Percentiles rank a stretch among this genome's conserved stretches.
phyloP scores from a whole-genome alignment of 306 rosid genomes.

The Prunus davidiana region DNA sequence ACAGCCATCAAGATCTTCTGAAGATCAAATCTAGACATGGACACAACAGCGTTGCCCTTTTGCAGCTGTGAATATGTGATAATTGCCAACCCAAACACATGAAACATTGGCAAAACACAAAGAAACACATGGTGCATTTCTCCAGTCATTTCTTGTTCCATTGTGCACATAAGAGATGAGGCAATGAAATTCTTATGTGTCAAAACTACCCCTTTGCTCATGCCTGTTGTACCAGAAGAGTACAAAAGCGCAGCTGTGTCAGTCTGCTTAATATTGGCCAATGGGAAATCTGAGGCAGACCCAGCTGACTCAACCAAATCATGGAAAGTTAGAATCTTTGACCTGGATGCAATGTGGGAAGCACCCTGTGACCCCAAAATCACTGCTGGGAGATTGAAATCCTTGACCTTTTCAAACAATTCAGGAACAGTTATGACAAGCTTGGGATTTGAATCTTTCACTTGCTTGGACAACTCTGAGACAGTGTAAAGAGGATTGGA shows the following conservation, averaged over 20 bases:
- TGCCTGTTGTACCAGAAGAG: constrained; percentile 87
- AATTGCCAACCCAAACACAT: constrained; percentile 66
- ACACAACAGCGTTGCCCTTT: constrained; percentile 55
- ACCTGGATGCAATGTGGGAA: background rate
- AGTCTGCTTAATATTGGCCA: constrained; percentile 31
- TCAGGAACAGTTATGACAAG: constrained; percentile 61
- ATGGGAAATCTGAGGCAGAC: constrained; percentile 50
- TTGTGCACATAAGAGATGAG: constrained; percentile 42
- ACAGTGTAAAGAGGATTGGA: constrained; percentile 69
- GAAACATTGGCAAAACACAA: constrained; percentile 82
- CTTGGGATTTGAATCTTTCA: constrained; percentile 66
- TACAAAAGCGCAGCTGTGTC: constrained; percentile 79
- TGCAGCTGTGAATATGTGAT: constrained; percentile 50
- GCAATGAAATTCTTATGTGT: constrained; percentile 72
- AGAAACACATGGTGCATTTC: constrained; percentile 43
- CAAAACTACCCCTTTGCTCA: constrained; percentile 78
- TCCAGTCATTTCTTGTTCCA: constrained; percentile 54
- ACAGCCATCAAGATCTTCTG: constrained; percentile 45
- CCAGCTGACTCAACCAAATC: constrained; percentile 37
- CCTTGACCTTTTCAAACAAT: constrained; percentile 54
- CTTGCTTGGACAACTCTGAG: constrained; percentile 61
- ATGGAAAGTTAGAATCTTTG: constrained; percentile 32
- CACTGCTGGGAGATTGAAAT: constrained; percentile 51
- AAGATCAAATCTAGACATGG: constrained; percentile 50
- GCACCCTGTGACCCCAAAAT: constrained; percentile 29